A percentile compares a stretch with the other conserved stretches of the same genome.
Evolutionary conservation across 176 grass and related monocot genomes (phyloP).

Genomic region (Dendrocalamus sinicus): DNA sequence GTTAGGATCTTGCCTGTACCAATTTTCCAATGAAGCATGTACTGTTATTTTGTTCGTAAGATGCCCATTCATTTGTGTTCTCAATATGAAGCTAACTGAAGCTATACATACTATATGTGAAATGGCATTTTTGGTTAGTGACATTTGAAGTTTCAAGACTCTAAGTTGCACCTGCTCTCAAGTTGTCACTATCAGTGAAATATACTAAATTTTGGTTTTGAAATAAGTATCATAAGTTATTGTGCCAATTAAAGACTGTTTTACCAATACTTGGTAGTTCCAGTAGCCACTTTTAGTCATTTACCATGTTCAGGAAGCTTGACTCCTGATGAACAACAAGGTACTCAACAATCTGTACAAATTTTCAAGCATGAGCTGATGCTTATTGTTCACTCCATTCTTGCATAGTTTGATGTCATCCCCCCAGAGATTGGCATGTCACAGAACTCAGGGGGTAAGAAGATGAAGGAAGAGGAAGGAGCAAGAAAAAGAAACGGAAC

Average conservation of each 20-base stretch:
- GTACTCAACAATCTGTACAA: not conserved
- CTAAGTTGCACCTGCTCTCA: not conserved
- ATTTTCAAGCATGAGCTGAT: not conserved
- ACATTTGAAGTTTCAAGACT: not conserved
- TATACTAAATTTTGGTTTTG: conserved; percentile 32
- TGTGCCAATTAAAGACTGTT: not conserved
- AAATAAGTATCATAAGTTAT: not conserved
- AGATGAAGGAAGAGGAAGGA: conserved; percentile 65
- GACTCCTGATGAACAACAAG: conserved; percentile 2
- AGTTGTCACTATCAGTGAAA: not conserved
- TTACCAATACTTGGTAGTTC: not conserved
- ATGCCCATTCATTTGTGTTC: conserved; percentile 21
- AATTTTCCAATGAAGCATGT: not conserved
- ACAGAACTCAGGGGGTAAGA: conserved; percentile 66
- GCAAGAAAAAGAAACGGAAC: conserved; percentile 66
- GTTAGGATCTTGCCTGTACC: not conserved
- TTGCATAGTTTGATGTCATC: conserved; percentile 85
- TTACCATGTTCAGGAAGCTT: conserved; percentile 8
- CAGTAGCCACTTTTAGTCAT: not conserved
- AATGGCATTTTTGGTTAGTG: conserved; percentile 1
- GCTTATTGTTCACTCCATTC: conserved; percentile 10
- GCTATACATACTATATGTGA: not conserved
- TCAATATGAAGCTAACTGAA: not conserved
- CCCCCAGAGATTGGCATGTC: conserved; percentile 78
- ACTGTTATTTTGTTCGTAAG: not conserved